A percentile compares a stretch with the other conserved stretches of the same genome.
Conservation (phyloP, 208 protist genomes). For the Leishmania braziliensis region DNA sequence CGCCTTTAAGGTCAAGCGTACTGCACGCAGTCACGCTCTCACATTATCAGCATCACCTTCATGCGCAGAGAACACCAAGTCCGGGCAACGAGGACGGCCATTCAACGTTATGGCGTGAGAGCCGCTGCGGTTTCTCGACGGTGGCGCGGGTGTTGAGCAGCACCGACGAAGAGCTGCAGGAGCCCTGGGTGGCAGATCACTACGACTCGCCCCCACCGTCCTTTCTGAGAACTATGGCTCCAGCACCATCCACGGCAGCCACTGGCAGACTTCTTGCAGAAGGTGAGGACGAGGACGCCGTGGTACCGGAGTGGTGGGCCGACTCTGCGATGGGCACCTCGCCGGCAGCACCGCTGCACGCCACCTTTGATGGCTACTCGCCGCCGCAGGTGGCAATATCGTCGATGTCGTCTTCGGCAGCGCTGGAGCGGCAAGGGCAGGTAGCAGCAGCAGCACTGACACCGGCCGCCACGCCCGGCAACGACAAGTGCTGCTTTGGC, state of each 20-base stretch:
- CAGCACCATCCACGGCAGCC: not conserved
- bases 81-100: not conserved
- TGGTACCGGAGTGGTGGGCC: not conserved
- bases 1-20: not conserved
- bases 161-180: not conserved
- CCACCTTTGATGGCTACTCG: conserved; percentile 3
- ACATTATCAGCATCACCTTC: not conserved
- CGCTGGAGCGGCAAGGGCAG: not conserved
- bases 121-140: not conserved
- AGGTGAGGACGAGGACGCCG: not conserved
- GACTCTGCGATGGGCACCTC: conserved; percentile 4
- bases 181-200: not conserved
- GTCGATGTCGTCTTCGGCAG: not conserved
- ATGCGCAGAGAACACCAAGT: not conserved
- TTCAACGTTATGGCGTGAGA: not conserved
- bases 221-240: not conserved
- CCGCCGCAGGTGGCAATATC: not conserved
- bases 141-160: conserved; percentile 1
- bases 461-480: not conserved
- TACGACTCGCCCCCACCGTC: not conserved
- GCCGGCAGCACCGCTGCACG: conserved; percentile 9
- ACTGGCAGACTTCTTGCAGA: not conserved
- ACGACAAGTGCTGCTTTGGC: not conserved
- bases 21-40: not conserved
- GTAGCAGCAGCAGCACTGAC: conserved; percentile 10